phyloP scores from a whole-genome alignment of 1,139 yeast species.

The Komagataea norvegica region DNA sequence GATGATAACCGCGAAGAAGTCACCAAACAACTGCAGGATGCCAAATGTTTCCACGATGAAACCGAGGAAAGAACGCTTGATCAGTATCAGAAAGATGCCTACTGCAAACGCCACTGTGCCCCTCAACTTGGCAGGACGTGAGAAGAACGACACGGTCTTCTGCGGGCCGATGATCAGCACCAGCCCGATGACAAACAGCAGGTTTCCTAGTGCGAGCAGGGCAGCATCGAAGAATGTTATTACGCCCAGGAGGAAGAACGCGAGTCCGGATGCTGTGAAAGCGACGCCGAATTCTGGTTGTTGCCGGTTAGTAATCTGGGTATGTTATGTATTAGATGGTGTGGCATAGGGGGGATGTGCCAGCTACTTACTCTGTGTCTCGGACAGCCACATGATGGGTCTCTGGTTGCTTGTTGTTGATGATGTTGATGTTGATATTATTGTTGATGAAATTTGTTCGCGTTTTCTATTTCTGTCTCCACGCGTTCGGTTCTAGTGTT shows the following conservation, averaged over 20 bases:
- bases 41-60: conserved; percentile 84
- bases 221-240: conserved; percentile 87
- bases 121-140: conserved; percentile 80
- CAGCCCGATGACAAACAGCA: conserved; percentile 73
- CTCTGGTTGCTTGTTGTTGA: background rate
- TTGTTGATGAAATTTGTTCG: background rate
- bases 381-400: conserved; percentile 67
- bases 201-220: conserved; percentile 58
- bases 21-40: conserved; percentile 84
- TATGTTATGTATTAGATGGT: no score
- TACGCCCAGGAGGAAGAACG: conserved; percentile 78
- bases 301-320: background rate
- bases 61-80: conserved; percentile 78
- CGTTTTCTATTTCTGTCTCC: background rate
- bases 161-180: conserved; percentile 83
- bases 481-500: background rate
- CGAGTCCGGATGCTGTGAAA: conserved; percentile 69
- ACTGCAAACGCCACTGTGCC: conserved; percentile 75
- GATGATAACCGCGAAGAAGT: conserved; percentile 85
- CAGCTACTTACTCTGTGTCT: conserved; percentile 61
- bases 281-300: conserved; percentile 85
- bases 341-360: no score
- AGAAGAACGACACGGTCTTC: conserved; percentile 76
- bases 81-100: conserved; percentile 72
- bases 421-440: background rate